Evolutionary conservation across 768 basidiomycete species (phyloP).

Genomic region (Obba rivulosa): DNA sequence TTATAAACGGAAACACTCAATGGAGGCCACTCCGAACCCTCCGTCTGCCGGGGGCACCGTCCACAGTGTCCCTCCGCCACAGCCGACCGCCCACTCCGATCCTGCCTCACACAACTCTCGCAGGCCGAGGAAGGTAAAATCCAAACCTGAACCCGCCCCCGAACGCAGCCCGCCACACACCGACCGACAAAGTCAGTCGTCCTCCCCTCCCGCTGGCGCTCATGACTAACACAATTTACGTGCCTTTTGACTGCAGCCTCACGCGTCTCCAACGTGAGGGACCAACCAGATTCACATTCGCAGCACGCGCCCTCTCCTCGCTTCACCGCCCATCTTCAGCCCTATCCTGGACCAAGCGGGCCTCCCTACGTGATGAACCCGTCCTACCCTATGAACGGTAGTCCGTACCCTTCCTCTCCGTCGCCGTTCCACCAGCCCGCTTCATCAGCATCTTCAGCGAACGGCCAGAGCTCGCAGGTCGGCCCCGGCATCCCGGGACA

Average conservation of each 20-base stretch:
- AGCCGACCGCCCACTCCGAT: neutral
- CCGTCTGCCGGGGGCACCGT: slow-evolving; percentile 9
- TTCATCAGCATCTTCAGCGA: slow-evolving; percentile 29
- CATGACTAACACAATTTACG: slow-evolving; percentile 7
- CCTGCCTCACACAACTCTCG: neutral
- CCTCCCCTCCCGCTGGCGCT: slow-evolving; percentile 5
- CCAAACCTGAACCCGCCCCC: slow-evolving; percentile 3
- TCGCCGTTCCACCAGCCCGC: slow-evolving; percentile 31
- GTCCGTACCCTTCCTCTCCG: slow-evolving; percentile 40
- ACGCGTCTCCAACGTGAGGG: slow-evolving; percentile 27
- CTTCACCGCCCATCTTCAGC: slow-evolving; percentile 38
- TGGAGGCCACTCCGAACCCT: slow-evolving; percentile 14
- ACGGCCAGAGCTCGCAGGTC: slow-evolving; percentile 30
- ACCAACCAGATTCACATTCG: slow-evolving; percentile 16
- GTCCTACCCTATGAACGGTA: slow-evolving; percentile 56
- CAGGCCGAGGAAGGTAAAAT: slow-evolving; percentile 5
- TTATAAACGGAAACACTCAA: slow-evolving; percentile 11
- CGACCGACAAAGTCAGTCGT: slow-evolving; percentile 4
- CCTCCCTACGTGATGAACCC: slow-evolving; percentile 57
- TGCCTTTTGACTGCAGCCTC: neutral
- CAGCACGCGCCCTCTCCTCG: slow-evolving; percentile 30
- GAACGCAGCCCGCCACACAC: slow-evolving; percentile 6
- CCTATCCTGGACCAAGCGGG: slow-evolving; percentile 41
- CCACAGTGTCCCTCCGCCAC: slow-evolving; percentile 2
- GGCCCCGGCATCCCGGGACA: slow-evolving; percentile 35